Base-by-base conservation (phyloP, 495 filamentous ascomycete genomes). In the Podospora pseudoanserina region DNA sequence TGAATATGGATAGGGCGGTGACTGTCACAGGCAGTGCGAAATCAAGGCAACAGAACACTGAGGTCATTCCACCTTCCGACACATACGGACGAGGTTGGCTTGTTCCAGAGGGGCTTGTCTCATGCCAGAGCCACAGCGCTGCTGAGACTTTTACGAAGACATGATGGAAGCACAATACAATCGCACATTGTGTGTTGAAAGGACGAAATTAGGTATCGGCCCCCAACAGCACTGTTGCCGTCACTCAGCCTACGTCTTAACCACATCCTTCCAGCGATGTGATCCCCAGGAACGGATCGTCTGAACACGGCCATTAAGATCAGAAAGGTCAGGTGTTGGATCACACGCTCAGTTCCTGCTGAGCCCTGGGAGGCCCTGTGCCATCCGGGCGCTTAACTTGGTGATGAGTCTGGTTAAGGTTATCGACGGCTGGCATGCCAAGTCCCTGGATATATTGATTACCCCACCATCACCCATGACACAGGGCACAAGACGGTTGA, bases 351-450 rank as follows among this genome's bases (percentile, higher is more conserved):
- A 58, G 4, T 58, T 20, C 6, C 23, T 58, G 55, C n/a, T 58
- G 19, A 26, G 23, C 55, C 55, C 55, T 20, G 5, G n/a, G 1
- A 58, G 55, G 55, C 23, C 18, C n/a, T 58, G 55, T 15, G 55
- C 55, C 55, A 23, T 58, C 55, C 55, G n/a, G n/a, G 55, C 55
- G 55, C 55, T 26, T 58, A 58, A 58, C 39, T 58, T 58, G 55
- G 55, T 26, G 55, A 58, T 58, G 55, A 16, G 39, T 49, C 39
- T 49, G 39, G n/a, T 58, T 58, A 58, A 58, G 55, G n/a, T 58
- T 58, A 58, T 20, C 18, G 23, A 20, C n/a, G 23, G 6, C 54
- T 56, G 55, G n/a, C 55, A 23, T 58, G 55, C n/a, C 55, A 58
- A 58, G 19, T n/a, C 55, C 55, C 55, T 58, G 4, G 55, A 58